A percentile compares a stretch with the other conserved stretches of the same genome.
Evolutionary conservation across 345 rosid species (phyloP).

Genomic region (Gossypium raimondii): DNA sequence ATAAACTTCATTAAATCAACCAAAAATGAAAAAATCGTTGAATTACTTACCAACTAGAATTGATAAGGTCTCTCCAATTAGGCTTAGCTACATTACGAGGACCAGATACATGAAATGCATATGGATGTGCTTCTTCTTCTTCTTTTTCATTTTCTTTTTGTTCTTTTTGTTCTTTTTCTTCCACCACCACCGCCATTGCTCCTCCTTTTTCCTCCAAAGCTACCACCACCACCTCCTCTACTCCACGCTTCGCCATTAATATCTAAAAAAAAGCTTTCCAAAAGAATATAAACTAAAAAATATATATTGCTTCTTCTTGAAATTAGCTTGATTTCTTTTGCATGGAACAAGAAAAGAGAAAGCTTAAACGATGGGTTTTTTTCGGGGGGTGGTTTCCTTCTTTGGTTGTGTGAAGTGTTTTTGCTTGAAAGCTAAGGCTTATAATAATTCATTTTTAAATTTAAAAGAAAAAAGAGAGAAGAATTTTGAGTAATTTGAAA

Average conservation of each 20-base stretch:
- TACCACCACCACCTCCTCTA: conserved; percentile 32
- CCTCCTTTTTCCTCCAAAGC: conserved; percentile 26
- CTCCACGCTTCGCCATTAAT: conserved; percentile 36
- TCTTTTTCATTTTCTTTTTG: conserved; percentile 21
- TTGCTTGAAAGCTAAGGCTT: neutral
- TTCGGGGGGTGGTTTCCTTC: neutral
- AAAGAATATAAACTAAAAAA: neutral
- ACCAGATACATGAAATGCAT: conserved; percentile 88
- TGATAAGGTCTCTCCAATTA: conserved; percentile 93
- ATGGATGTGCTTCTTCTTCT: conserved; percentile 65
- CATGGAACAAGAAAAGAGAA: neutral
- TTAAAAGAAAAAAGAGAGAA: neutral
- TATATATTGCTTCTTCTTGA: neutral
- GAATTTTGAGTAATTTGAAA: neutral
- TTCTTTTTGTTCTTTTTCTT: conserved; percentile 8
- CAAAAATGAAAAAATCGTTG: no score
- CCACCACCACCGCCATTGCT: conserved; percentile 21
- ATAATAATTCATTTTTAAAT: neutral
- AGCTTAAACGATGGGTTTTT: neutral
- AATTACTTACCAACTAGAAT: conserved; percentile 74
- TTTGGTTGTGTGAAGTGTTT: conserved; percentile 2
- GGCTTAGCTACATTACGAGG: conserved; percentile 84
- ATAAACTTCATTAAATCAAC: neutral
- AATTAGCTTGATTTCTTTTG: neutral
- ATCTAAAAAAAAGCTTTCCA: neutral